Conservation (phyloP, 129 eudicot genomes). For the Rutidosis leptorrhynchoides region DNA sequence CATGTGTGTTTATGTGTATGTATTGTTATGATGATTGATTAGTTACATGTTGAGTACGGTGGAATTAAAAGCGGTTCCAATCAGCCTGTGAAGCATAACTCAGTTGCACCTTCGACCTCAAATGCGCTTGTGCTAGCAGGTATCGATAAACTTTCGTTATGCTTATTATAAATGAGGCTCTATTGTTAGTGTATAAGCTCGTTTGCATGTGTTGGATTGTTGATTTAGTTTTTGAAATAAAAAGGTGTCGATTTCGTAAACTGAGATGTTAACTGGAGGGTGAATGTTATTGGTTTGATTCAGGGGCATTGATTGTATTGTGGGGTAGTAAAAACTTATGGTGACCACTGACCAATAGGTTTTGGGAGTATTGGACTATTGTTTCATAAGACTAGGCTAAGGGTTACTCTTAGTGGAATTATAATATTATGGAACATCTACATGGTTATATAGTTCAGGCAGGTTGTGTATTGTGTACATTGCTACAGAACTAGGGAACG, state of each 20-base stretch:
- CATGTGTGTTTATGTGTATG: conserved; percentile 7
- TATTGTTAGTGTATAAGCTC: neutral
- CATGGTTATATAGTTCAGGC: neutral
- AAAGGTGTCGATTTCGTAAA: too few relatives aligned
- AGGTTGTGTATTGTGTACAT: neutral
- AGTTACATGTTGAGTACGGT: conserved; percentile 71
- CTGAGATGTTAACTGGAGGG: too few relatives aligned
- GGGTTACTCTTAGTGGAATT: neutral
- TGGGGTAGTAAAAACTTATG: too few relatives aligned
- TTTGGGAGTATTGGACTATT: neutral
- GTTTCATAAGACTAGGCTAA: neutral
- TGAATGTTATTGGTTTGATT: too few relatives aligned
- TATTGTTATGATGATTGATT: conserved; percentile 19
- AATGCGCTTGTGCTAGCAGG: conserved; percentile 82
- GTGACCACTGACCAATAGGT: too few relatives aligned
- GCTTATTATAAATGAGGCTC: conserved; percentile 8
- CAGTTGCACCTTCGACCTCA: conserved; percentile 43
- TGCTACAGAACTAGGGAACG: too few relatives aligned
- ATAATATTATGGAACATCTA: neutral
- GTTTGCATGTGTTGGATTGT: neutral
- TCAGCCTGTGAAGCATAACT: conserved; percentile 39
- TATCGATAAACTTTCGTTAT: conserved; percentile 14
- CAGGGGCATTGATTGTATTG: too few relatives aligned
- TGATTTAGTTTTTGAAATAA: neutral
- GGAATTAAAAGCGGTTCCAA: conserved; percentile 42